Evolutionary conservation across 441 rosid genomes (phyloP), one percentile per base, ranked within the genome.

Genomic region (Bruguiera hainesii): DNA sequence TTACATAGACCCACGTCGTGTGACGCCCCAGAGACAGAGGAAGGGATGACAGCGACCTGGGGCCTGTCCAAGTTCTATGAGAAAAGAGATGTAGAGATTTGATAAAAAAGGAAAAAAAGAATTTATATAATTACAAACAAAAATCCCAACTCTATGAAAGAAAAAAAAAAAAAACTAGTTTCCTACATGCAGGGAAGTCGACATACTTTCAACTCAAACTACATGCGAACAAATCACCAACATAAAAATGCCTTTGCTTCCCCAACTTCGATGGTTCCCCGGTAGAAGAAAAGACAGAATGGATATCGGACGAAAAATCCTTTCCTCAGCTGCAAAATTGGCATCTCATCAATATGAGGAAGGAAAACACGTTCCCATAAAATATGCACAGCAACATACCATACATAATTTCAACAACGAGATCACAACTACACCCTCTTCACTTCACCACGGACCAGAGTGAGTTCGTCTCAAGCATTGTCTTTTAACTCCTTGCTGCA

Each of bases 391-490:
- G 63, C 75, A 57, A 68, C 71, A 73, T 66, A 58, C 79, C 75
- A 64, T 29, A 56, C 57, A 29, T 57, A 69, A 42, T 51, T 48
- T 55, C 30, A 25, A 39, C 23, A 53, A 8, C 16, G 29, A 21
- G 28, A 59, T 31, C 61, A 30, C 56, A 61, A 49, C 35, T 19
- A 57, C 19, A 10, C 56, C 8, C 64, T 37, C 58, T 50, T 58
- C 52, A 8, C 71, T 78, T 85, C 80, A 90, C 97, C 95, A 90
- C 11, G 91, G 95, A 68, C 89, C 87, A 2, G 97, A 85, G 73
- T 82, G 84, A 8, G 91, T 88, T 79, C 91, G 80, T 79, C 87
- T 79, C 77, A 89, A 71, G 77, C 84, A 77, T 66, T 56, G 79
- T 73, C 75, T 84, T 82, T 84, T 85, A 10, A 60, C 61, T 70